Base-by-base conservation (phyloP, 345 rosid genomes). In the Combretum micranthum region DNA sequence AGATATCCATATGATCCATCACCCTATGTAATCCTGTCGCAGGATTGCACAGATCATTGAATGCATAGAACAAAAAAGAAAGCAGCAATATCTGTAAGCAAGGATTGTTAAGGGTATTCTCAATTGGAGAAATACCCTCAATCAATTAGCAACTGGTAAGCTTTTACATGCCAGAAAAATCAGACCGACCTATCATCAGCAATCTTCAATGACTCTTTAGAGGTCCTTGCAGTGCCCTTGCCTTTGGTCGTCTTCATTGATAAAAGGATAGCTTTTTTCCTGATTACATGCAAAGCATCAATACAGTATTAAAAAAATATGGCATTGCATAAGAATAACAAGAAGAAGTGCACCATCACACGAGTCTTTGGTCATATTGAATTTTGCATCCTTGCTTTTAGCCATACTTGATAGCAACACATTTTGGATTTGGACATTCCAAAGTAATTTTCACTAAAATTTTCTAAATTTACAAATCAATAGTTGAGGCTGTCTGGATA, bases 241-340 rank as follows among this genome's bases (percentile, higher is more conserved):
- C 83, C 70, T 65, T 52, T 77, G 42, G 79, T 26, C 21, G 64
- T 16, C 77, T 69, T 81, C 86, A 77, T 77, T 18, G 42, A 32
- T 15, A 2, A 42, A n/a, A 32, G 39, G 39, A 32, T 7, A 32
- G 8, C 8, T 32, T 32, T 10, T 32, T 32, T 32, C 39, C 39
- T 32, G 39, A 32, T 32, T 32, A 32, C 39, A 32, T 32, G 39
- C 39, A 4, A 32, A 32, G 39, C 39, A 32, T 32, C 39, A 32
- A 32, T 10, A 32, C 39, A 32, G 39, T 32, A 32, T 5, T 32
- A 7, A 32, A 32, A 32, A 2, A 10, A 32, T 32, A 32, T 32
- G 9, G 39, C 39, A 32, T 32, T 32, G 8, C 39, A 2, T 32
- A 32, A 32, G 39, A 32, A 32, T 32, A 32, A 32, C 8, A 32